phyloP scores from a whole-genome alignment of 2,329 filamentous ascomycete species.

The Dichotomopilus funicola region DNA sequence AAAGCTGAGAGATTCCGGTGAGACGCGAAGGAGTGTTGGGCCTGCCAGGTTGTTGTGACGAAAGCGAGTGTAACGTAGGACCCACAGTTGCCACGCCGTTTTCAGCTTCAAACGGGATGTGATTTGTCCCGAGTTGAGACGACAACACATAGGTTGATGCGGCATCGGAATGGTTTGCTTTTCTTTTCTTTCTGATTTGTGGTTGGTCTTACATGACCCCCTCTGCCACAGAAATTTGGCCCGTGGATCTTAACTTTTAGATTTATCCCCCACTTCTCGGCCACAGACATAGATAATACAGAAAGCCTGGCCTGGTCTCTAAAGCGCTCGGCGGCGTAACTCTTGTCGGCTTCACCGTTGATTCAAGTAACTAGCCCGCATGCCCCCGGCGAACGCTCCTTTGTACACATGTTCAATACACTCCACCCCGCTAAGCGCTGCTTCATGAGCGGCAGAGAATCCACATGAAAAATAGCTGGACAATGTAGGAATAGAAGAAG shows the following conservation, averaged over 20 bases:
- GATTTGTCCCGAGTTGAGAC: background rate
- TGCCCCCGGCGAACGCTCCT: background rate
- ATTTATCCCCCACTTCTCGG: too few species aligned
- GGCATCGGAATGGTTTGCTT: background rate
- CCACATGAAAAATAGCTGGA: conserved; percentile 96
- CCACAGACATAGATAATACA: too few species aligned
- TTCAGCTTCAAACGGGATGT: background rate
- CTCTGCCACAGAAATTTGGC: too few species aligned
- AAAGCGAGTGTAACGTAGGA: background rate
- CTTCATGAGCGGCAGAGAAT: conserved; percentile 43
- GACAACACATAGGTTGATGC: background rate
- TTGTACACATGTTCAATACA: too few species aligned
- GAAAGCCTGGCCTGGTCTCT: too few species aligned
- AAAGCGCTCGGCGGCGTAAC: too few species aligned
- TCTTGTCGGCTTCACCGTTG: too few species aligned
- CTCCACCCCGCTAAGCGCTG: background rate
- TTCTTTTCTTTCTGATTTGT: too few species aligned
- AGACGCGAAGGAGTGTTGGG: background rate
- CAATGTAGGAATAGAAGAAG: conserved; percentile 88
- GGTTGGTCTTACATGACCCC: too few species aligned
- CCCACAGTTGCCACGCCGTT: background rate
- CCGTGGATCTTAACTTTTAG: too few species aligned
- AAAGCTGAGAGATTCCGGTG: background rate
- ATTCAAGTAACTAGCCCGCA: too few species aligned
- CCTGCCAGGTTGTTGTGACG: background rate